These are phyloP conservation scores for Tolypocladium sp. DNA, from an alignment of 2,329 filamentous ascomycete species.

Conservation along the genomic window DNA sequence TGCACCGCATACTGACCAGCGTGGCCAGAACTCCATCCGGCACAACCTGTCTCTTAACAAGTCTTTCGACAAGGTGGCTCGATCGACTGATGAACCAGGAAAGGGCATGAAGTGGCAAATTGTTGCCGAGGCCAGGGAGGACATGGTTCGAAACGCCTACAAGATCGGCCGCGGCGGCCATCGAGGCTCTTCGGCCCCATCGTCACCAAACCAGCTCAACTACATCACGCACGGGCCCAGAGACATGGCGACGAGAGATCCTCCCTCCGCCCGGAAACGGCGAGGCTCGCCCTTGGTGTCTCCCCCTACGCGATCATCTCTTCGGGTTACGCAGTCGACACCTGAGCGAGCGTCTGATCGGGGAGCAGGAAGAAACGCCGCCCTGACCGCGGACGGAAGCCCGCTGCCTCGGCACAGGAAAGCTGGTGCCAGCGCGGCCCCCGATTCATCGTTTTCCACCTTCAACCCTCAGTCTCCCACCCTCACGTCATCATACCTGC, in stretches of 20 bases:
- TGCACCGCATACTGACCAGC: constrained; percentile 6
- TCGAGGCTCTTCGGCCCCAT: constrained; percentile 60
- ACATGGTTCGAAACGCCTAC: constrained; percentile 70
- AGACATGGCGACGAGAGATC: constrained; percentile 44
- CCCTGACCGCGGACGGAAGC: constrained; percentile 46
- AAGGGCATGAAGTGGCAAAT: constrained; percentile 99
- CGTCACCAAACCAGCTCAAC: constrained; percentile 53
- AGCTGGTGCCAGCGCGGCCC: constrained; percentile 14
- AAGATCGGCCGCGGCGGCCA: constrained; percentile 54
- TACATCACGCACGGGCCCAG: constrained; percentile 51
- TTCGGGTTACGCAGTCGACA: constrained; percentile 45
- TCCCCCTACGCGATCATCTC: constrained; percentile 41
- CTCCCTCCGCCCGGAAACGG: constrained; percentile 44
- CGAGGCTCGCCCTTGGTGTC: constrained; percentile 46
- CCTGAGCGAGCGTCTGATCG: constrained; percentile 43
- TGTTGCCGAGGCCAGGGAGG: constrained; percentile 71
- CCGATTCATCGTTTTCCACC: constrained; percentile 36
- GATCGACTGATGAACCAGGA: constrained; percentile 87
- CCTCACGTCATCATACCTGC: constrained; percentile 52
- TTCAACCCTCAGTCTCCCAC: constrained; percentile 50
- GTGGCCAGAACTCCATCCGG: constrained; percentile 74
- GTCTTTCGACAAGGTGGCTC: constrained; percentile 84
- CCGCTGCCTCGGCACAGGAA: constrained; percentile 51
- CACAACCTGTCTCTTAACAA: constrained; percentile 96
- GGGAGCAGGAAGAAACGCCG: constrained; percentile 24